Base-by-base conservation (phyloP, 352 stramenopile species). In the Pythium brassicae region DNA sequence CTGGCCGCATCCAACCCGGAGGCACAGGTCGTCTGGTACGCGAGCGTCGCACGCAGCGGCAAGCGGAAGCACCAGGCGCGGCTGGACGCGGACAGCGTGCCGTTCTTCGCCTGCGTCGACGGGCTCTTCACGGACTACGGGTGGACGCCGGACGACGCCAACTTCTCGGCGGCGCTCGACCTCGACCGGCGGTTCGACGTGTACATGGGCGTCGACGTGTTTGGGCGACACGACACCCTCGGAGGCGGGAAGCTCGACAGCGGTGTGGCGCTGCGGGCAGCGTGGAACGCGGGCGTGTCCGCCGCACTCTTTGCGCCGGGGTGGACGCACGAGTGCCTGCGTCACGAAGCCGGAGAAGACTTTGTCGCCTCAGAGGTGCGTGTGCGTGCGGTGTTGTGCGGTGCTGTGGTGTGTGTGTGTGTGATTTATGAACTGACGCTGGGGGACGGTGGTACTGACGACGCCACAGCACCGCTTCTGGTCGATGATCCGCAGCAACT, bases 141-240 rank as follows among this genome's bases (percentile, higher is more conserved):
- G 17, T 87, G 74, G 76, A 57, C 53, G 10, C 7, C 69, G 32
- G 67, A 67, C n/a, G 69, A 78, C 23, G 69, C 63, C 25, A 76
- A 76, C 22, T 78, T 68, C 35, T 78, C 62, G 12, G 66, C 70
- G 51, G 72, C 68, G 1, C 69, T 74, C 39, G 58, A 78, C 55
- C 52, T 75, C 14, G 66, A 76, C 54, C 66, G 64, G 20, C 69
- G 73, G 7, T 84, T 74, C 50, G 74, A 85, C 39, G 62, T 87
- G 17, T 87, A 77, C 61, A 83, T 83, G 71, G 74, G 74, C 4
- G 69, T 84, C 27, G 74, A 84, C 51, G 68, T 75, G 29, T 85
- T 83, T 53, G 74, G 72, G 3, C 59, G 69, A 19, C 66, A 78
- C 32, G 59, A 73, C 19, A 75, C 59, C 53, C 61, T 75, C 37